A percentile compares a stretch with the other conserved stretches of the same genome.
phyloP scores from a whole-genome alignment of 108 stramenopile species.

The Pinguiococcus pyrenoidosus region DNA sequence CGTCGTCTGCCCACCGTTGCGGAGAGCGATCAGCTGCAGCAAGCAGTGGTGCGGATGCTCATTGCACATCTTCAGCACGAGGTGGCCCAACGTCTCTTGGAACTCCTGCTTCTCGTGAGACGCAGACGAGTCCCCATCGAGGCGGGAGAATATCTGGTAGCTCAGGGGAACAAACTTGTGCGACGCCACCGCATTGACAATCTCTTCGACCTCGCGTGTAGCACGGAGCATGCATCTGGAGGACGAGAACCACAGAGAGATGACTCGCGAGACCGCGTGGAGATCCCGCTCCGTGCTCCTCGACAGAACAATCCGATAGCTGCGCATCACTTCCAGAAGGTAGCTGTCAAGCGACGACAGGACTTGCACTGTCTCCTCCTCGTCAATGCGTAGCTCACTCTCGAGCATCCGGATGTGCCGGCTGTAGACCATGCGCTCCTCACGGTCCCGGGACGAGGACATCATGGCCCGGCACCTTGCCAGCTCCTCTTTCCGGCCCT shows the following conservation, averaged over 20 bases:
- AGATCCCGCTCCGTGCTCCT: slow-evolving; percentile 9
- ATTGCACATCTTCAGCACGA: slow-evolving; percentile 13
- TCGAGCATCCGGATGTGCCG: too few species aligned
- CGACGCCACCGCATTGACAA: slow-evolving; percentile 1
- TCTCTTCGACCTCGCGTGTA: slow-evolving; percentile 7
- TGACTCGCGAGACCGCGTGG: slow-evolving; percentile 8
- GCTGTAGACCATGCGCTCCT: too few species aligned
- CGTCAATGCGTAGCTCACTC: too few species aligned
- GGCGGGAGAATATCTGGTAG: slow-evolving; percentile 31
- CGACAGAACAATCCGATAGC: slow-evolving; percentile 4
- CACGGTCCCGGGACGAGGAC: too few species aligned
- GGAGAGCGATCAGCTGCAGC: slow-evolving; percentile 26
- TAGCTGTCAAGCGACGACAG: too few species aligned
- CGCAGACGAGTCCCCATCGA: slow-evolving; percentile 1
- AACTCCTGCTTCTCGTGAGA: slow-evolving; percentile 17
- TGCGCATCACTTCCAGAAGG: background rate
- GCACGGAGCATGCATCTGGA: background rate
- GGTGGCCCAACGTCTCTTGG: slow-evolving; percentile 7
- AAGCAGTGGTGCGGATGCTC: slow-evolving; percentile 33
- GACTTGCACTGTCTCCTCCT: too few species aligned
- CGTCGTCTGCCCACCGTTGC: too few species aligned
- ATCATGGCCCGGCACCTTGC: too few species aligned
- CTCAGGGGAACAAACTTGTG: slow-evolving; percentile 32
- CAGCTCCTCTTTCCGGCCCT: too few species aligned
- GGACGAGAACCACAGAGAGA: slow-evolving; percentile 16